Percentiles rank a stretch among this genome's conserved stretches.
Evolutionary conservation across 2,329 filamentous ascomycete genomes (phyloP).

Genomic region (Cladosporium sp.): DNA sequence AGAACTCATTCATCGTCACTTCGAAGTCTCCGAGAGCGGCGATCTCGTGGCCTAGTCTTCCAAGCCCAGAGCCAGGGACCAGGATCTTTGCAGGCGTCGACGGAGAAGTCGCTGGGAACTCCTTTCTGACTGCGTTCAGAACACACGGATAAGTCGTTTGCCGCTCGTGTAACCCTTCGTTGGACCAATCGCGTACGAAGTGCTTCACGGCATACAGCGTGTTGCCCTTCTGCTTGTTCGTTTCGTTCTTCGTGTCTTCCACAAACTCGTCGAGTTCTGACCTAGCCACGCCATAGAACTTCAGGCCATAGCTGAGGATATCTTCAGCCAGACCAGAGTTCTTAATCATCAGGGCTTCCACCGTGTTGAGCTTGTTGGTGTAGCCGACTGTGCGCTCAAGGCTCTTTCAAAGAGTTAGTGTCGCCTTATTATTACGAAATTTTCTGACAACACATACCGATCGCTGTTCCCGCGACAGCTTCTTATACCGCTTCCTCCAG

Average conservation of each 20-base stretch:
- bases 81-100: constrained; percentile 50
- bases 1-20: constrained; percentile 81
- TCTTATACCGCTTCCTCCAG: constrained; percentile 15
- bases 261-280: constrained; percentile 15
- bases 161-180: constrained; percentile 68
- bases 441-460: constrained; percentile 2
- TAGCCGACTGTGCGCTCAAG: constrained; percentile 15
- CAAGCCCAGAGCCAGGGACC: constrained; percentile 79
- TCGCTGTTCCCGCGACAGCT: constrained; percentile 14
- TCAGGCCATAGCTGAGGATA: constrained; percentile 57
- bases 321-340: constrained; percentile 73
- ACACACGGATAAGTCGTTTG: constrained; percentile 58
- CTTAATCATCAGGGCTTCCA: constrained; percentile 63
- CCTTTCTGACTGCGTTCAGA: constrained; percentile 42
- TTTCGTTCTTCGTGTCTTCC: constrained; percentile 32
- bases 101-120: constrained; percentile 11
- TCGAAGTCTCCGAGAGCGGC: constrained; percentile 63
- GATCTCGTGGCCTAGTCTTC: constrained; percentile 72
- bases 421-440: background rate
- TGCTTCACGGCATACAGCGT: constrained; percentile 82
- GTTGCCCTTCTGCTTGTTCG: constrained; percentile 66
- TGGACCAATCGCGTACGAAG: constrained; percentile 88
- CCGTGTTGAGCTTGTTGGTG: constrained; percentile 12
- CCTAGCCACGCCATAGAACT: constrained; percentile 15
- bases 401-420: constrained; percentile 6